Evolutionary conservation across 495 filamentous ascomycete genomes (phyloP).

Genomic region (Penicillium coprophilum): DNA sequence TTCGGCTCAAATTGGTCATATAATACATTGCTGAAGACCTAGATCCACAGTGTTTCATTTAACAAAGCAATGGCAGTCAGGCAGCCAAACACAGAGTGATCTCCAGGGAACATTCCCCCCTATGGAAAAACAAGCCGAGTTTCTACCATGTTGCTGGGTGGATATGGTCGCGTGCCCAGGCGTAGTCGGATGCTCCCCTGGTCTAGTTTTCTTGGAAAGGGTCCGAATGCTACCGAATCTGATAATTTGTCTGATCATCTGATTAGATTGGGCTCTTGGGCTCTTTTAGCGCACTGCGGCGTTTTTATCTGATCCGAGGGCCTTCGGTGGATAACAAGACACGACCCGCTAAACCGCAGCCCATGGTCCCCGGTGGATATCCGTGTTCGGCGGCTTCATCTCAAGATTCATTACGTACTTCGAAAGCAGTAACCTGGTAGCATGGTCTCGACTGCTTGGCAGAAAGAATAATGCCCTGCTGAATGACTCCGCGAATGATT

Average conservation of each 20-base stretch:
- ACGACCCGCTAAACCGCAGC: neutral
- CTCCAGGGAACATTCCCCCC: neutral
- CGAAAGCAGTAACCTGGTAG: neutral
- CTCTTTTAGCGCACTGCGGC: neutral
- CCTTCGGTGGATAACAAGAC: neutral
- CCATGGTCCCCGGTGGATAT: neutral
- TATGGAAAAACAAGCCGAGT: conserved; percentile 2
- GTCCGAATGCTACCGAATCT: neutral
- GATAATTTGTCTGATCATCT: conserved; percentile 4
- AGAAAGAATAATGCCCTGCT: neutral
- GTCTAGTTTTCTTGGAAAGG: neutral
- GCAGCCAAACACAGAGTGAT: neutral
- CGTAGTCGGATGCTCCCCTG: neutral
- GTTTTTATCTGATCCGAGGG: conserved; percentile 12
- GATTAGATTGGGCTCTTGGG: conserved; percentile 7
- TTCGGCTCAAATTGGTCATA: neutral
- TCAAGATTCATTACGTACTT: neutral
- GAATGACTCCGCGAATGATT: neutral
- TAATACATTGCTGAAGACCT: neutral
- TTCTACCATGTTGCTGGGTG: neutral
- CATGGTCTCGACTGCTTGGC: neutral
- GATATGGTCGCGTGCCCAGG: neutral
- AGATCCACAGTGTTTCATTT: neutral
- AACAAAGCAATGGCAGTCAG: neutral
- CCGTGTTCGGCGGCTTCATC: neutral